Evolutionary conservation across 192 early-diverging fungal genomes (phyloP).

Genomic region (Backusella australiensis): DNA sequence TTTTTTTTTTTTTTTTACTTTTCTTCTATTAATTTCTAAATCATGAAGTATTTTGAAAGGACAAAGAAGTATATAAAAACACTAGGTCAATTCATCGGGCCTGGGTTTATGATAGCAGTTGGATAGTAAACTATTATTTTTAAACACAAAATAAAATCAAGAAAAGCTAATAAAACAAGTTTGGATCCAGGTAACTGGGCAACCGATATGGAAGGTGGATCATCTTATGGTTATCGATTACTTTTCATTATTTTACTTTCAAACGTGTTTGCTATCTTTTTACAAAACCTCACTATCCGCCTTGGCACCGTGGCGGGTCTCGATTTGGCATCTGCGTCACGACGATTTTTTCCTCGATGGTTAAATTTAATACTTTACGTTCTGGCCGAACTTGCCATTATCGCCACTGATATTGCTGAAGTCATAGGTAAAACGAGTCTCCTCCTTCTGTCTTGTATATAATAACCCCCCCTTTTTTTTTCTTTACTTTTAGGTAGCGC

Average conservation of each 20-base stretch:
- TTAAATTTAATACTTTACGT: constrained; percentile 68
- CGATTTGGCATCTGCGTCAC: constrained; percentile 73
- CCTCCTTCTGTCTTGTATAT: background rate
- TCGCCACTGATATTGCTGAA: constrained; percentile 82
- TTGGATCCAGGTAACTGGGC: constrained; percentile 91
- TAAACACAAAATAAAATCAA: background rate
- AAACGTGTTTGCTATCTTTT: constrained; percentile 71
- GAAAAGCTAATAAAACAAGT: background rate
- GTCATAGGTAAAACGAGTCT: constrained; percentile 46
- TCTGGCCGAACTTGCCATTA: constrained; percentile 73
- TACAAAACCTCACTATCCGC: constrained; percentile 77
- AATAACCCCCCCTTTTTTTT: too few species aligned
- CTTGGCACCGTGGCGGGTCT: constrained; percentile 72
- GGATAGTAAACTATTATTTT: constrained; percentile 19
- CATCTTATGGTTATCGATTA: constrained; percentile 68
- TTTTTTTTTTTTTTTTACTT: too few species aligned
- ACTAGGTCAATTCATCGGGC: constrained; percentile 24
- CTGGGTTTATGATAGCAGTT: constrained; percentile 34
- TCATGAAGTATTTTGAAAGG: background rate
- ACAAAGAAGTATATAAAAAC: constrained; percentile 4
- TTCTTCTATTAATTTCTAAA: background rate
- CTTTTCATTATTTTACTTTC: constrained; percentile 74
- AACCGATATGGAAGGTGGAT: constrained; percentile 75
- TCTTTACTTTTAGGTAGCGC: constrained; percentile 55
- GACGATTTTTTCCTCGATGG: constrained; percentile 52